Percentiles rank a stretch among this genome's conserved stretches.
These are phyloP conservation scores for Cytospora schulzeri DNA, from an alignment of 2,329 filamentous ascomycete species.

Conservation along the genomic window DNA sequence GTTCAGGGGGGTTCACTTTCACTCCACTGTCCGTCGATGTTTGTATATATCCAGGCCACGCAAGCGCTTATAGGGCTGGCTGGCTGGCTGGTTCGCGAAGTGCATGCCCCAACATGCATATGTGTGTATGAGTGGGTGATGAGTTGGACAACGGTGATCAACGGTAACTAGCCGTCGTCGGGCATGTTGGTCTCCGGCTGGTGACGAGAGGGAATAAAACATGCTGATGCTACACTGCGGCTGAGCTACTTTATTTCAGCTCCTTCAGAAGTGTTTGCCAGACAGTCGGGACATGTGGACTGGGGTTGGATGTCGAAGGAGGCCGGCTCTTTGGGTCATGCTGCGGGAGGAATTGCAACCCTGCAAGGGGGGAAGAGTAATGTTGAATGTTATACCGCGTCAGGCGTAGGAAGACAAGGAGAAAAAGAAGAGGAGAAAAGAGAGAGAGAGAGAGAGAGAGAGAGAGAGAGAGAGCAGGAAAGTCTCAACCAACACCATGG, in stretches of 20 bases:
- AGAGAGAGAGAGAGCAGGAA: too few species aligned
- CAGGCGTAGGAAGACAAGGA: background rate
- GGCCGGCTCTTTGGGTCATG: background rate
- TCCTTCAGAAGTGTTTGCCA: background rate
- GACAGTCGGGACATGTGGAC: background rate
- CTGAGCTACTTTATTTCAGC: conserved; percentile 6
- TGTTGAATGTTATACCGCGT: background rate
- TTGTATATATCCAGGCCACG: conserved; percentile 18
- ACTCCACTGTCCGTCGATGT: conserved; percentile 23
- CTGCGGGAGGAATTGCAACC: background rate
- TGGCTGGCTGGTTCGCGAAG: background rate
- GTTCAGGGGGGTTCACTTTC: conserved; percentile 21
- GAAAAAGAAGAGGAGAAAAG: background rate
- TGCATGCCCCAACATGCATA: background rate
- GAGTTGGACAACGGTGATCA: background rate
- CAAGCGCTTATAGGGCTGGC: conserved; percentile 11
- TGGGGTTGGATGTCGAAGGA: background rate
- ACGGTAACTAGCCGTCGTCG: conserved; percentile 1
- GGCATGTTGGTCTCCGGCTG: background rate
- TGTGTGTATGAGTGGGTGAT: background rate
- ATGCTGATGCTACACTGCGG: conserved; percentile 9
- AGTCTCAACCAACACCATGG: background rate
- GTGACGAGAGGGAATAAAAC: background rate
- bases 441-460: too few species aligned
- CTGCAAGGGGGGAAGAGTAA: background rate